Conservation (phyloP, 106 monocot species). For the Apostasia shenzhenica region DNA sequence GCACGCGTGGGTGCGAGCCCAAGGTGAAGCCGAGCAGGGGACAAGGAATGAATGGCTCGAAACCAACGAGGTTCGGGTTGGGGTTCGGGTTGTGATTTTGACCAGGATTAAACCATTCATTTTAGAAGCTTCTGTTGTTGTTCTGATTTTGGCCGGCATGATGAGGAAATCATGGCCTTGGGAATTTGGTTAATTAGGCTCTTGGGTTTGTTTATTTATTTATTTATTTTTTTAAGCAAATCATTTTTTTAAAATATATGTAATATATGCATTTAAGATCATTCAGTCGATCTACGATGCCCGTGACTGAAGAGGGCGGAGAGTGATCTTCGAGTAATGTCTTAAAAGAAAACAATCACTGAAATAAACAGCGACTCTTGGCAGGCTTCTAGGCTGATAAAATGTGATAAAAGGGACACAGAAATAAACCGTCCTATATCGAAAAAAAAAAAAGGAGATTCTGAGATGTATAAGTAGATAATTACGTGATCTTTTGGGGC, state of each 20-base stretch:
- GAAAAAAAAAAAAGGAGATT: too few species aligned
- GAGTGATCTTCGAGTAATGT: too few species aligned
- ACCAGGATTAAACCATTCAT: not conserved
- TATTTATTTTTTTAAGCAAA: not conserved
- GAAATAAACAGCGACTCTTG: too few species aligned
- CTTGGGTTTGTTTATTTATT: not conserved
- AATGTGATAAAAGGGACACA: too few species aligned
- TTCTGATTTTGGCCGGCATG: not conserved
- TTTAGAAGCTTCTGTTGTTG: slow-evolving; percentile 3
- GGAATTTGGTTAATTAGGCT: not conserved
- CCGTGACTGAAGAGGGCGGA: too few species aligned
- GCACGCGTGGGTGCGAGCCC: not conserved
- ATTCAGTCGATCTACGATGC: too few species aligned
- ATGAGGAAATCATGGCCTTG: not conserved
- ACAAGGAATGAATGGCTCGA: not conserved
- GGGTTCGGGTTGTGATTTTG: not conserved
- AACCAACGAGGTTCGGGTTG: not conserved
- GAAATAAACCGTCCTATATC: too few species aligned
- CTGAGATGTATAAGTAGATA: too few species aligned
- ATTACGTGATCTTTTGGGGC: too few species aligned
- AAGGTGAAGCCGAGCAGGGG: not conserved
- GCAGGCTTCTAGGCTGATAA: too few species aligned
- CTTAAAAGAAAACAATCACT: too few species aligned
- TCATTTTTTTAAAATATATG: not conserved
- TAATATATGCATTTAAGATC: too few species aligned